Percentiles rank a stretch among this genome's conserved stretches.
phyloP scores from a whole-genome alignment of 2,329 filamentous ascomycete genomes.

The Didymella segeticola region DNA sequence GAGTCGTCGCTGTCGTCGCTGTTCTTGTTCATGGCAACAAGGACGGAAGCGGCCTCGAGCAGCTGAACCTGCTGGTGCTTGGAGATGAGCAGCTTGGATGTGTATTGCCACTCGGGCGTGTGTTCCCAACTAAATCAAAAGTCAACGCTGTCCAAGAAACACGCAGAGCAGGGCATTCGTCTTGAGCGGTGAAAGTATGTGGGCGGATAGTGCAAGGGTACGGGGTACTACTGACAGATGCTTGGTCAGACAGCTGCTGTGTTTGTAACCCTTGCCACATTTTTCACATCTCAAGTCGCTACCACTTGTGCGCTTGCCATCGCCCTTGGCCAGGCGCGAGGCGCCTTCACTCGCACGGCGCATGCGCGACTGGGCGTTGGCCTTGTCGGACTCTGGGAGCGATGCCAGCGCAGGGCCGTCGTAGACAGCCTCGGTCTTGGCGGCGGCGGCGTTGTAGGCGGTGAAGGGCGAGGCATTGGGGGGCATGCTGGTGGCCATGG shows the following conservation, averaged over 20 bases:
- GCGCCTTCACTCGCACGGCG: slow-evolving; percentile 79
- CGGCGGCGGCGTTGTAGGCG: slow-evolving; percentile 51
- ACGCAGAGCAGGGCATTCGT: slow-evolving; percentile 45
- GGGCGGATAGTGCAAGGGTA: slow-evolving; percentile 49
- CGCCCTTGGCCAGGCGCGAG: slow-evolving; percentile 79
- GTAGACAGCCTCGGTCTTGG: slow-evolving; percentile 66
- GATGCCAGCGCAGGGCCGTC: slow-evolving; percentile 68
- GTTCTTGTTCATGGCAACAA: slow-evolving; percentile 85
- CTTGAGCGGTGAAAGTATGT: slow-evolving; percentile 51
- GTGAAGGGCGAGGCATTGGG: slow-evolving; percentile 53
- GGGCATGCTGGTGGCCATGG: slow-evolving; percentile 73
- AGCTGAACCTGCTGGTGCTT: slow-evolving; percentile 99
- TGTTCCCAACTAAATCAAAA: slow-evolving; percentile 87
- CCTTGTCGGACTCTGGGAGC: slow-evolving; percentile 54
- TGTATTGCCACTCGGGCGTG: slow-evolving; percentile 96
- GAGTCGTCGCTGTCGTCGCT: slow-evolving; percentile 75
- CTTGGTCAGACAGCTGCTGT: slow-evolving; percentile 99
- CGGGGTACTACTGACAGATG: slow-evolving; percentile 97
- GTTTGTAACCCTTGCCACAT: slow-evolving; percentile 99
- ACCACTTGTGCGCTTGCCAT: slow-evolving; percentile 77
- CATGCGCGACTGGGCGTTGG: slow-evolving; percentile 60
- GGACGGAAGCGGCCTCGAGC: slow-evolving; percentile 93
- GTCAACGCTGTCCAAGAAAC: slow-evolving; percentile 38
- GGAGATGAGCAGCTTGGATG: slow-evolving; percentile 96
- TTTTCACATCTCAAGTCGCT: slow-evolving; percentile 94